These are phyloP conservation scores for Tuber microsphaerosporum DNA, from an alignment of 495 filamentous ascomycete species.

Conservation along the genomic window DNA sequence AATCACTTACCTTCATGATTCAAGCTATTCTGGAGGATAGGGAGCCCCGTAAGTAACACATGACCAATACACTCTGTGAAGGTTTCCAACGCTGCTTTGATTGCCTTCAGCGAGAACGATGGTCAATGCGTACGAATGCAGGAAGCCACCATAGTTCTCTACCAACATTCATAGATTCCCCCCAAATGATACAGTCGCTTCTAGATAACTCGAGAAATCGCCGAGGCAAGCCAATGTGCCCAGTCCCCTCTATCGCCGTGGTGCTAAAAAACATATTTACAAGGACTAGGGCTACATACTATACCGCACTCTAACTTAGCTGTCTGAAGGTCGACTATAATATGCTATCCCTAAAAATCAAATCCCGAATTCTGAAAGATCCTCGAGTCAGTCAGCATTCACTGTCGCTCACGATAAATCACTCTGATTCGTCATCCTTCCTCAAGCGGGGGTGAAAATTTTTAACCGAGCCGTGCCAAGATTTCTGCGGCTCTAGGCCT, in stretches of 20 bases:
- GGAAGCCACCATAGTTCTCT: not conserved
- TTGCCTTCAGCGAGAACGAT: too few relatives aligned
- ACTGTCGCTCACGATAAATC: not conserved
- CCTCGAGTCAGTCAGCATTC: not conserved
- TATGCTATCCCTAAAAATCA: not conserved
- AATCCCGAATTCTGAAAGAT: not conserved
- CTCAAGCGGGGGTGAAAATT: not conserved
- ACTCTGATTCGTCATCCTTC: not conserved
- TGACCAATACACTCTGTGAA: not conserved
- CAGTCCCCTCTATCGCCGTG: too few relatives aligned
- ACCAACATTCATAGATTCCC: not conserved
- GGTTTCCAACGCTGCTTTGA: not conserved
- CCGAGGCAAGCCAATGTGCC: too few relatives aligned
- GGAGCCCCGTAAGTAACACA: not conserved
- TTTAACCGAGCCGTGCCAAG: not conserved
- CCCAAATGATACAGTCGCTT: too few relatives aligned
- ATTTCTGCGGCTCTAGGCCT: not conserved
- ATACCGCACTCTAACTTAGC: not conserved
- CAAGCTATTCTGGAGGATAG: not conserved
- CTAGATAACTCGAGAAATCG: too few relatives aligned
- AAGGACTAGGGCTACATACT: not conserved
- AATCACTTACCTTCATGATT: not conserved
- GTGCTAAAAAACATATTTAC: not conserved
- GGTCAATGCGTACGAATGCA: not conserved
- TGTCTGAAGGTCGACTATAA: not conserved